Base-by-base conservation (phyloP, 2,329 filamentous ascomycete genomes). In the Talaromyces marneffei region DNA sequence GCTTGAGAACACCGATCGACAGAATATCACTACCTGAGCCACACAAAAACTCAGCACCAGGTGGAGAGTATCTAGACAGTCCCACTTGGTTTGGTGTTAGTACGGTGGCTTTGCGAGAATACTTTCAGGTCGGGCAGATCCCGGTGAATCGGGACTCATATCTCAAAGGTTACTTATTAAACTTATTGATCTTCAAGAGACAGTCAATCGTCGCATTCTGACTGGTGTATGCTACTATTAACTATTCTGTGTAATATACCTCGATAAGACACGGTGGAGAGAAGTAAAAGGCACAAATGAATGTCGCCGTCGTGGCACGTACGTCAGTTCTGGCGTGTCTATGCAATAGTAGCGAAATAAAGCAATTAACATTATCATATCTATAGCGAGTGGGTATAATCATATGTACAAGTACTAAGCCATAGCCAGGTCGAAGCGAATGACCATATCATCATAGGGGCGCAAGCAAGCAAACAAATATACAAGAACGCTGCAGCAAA, bases 311-410 rank as follows among this genome's bases (percentile, higher is more conserved):
- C 46, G 46, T 52, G 27, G 42, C 44, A 48, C 16, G 16, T 35
- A 37, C 29, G n/a, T 53, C 18, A 33, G 27, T 23, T 18, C 31
- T n/a, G 20, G 12, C 10, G 20, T 10, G 20, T 39, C 33, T 25
- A 9, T 10, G 40, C 20, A 12, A 9, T 3, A 23, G 40, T 18
- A 16, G 14, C 14, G 12, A 39, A 23, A 44, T 7, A 9, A 44
- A 44, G 52, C 20, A 39, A 55, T 40, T 8, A 29, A 39, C 52
- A 55, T 27, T 55, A 39, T 55, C 52, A 27, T 40, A 33, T 9
- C 35, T 40, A 55, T 55, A 55, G 35, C 52, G 52, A 55, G 52
- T 54, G 52, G 52, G 52, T 55, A 55, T 55, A 33, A 40, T 55
- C 23, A 12, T 55, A 55, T 55, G 52, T 54, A 54, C 52, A 54